Evolutionary conservation across 2,329 filamentous ascomycete genomes (phyloP), one percentile per base, ranked within the genome.

Genomic region (Sclerotiophoma versabilis): DNA sequence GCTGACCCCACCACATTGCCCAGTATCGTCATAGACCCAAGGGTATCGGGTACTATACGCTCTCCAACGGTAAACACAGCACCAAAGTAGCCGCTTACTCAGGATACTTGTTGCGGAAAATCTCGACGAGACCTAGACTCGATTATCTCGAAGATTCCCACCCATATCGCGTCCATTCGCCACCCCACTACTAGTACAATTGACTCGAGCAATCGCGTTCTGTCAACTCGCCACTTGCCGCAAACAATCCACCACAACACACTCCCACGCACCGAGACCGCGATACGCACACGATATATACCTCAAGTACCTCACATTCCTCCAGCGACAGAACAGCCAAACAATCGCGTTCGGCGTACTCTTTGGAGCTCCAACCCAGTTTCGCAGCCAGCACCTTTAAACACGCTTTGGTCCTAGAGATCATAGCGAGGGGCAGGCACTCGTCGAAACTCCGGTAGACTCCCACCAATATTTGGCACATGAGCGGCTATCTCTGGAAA

Each of bases 401-500:
- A 93, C 72, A 93, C 72, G 92, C 92, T 90, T 92, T 93, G 88
- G 83, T 88, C 88, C 88, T 52, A 64, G 63, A 89, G 90, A 87
- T 89, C 88, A 92, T 87, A 91, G 91, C 91, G 89, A 96, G 92
- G 91, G 88, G 89, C 53, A 47, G 47, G 84, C 74, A 77, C 53
- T 76, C 80, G 82, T 79, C 79, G 83, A 85, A 81, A 79, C 77
- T 77, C 75, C 72, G 79, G 80, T 74, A 69, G 55, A 64, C 72
- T 72, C 70, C 72, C 41, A 61, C 65, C 60, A 59, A 58, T 49
- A 63, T 59, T 66, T 63, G 64, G 73, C 87, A 86, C 87, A 95
- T 98, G 93, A 98, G 91, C 88, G 89, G 92, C 82, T 86, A 90
- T 85, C 87, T 99, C 77, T 97, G 93, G 93, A 93, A 92, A 84